A percentile compares a stretch with the other conserved stretches of the same genome.
Evolutionary conservation across 495 filamentous ascomycete species (phyloP).

Genomic region (Neohortaea acidophila): DNA sequence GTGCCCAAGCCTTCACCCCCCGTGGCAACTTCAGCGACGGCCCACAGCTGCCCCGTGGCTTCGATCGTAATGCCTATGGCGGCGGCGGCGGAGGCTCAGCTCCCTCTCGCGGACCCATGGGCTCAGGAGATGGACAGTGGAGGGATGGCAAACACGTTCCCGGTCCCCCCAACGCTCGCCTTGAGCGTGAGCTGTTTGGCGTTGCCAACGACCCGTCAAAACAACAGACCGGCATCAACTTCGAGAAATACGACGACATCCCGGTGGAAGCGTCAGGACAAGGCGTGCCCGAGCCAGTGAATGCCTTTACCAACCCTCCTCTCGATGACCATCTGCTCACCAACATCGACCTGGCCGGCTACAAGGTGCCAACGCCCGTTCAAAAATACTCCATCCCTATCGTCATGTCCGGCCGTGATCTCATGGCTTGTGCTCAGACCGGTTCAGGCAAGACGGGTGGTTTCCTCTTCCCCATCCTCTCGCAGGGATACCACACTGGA

Average conservation of each 20-base stretch:
- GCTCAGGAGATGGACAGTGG: constrained; percentile 90
- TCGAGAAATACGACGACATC: constrained; percentile 98
- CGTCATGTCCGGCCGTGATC: constrained; percentile 86
- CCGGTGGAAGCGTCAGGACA: constrained; percentile 93
- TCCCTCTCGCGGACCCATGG: constrained; percentile 40
- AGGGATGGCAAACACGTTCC: constrained; percentile 90
- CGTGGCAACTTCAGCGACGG: constrained; percentile 26
- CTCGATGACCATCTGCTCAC: constrained; percentile 77
- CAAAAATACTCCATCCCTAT: constrained; percentile 98
- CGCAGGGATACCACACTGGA: constrained; percentile 81
- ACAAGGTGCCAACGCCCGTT: constrained; percentile 87
- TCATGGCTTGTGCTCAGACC: constrained; percentile 98
- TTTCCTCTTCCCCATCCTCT: constrained; percentile 96
- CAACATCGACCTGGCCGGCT: constrained; percentile 86
- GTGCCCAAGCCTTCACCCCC: constrained; percentile 57
- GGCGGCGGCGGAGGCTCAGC: constrained; percentile 39
- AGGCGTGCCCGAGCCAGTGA: constrained; percentile 82
- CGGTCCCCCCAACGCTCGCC: constrained; percentile 68
- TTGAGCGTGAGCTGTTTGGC: constrained; percentile 94
- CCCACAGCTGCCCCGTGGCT: constrained; percentile 32
- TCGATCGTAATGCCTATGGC: constrained; percentile 58
- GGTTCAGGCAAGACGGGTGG: constrained; percentile 99
- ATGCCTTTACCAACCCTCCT: constrained; percentile 81
- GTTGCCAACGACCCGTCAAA: constrained; percentile 84
- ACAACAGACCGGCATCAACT: constrained; percentile 96